Conservation (phyloP, 2,329 filamentous ascomycete species). For the Trematosphaeria pertusa region DNA sequence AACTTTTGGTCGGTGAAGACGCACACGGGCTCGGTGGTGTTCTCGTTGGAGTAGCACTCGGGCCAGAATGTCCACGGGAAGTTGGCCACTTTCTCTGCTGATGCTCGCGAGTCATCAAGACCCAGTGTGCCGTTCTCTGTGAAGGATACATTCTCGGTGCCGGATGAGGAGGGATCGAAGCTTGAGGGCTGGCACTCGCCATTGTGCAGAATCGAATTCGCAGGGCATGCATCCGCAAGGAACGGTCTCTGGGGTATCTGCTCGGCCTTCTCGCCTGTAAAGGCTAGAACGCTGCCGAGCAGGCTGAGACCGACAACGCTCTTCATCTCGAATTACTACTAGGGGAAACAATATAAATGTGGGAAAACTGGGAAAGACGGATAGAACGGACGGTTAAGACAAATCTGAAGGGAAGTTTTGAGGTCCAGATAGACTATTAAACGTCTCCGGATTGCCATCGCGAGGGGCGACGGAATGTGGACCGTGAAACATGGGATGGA, state of each 20-base stretch:
- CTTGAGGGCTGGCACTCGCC: slow-evolving; percentile 30
- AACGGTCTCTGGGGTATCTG: slow-evolving; percentile 28
- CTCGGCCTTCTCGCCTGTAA: slow-evolving; percentile 28
- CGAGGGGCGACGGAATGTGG: slow-evolving; percentile 9
- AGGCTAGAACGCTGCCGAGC: slow-evolving; percentile 29
- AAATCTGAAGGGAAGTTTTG: neutral
- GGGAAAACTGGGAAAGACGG: neutral
- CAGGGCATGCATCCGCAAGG: slow-evolving; percentile 32
- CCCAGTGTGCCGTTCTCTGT: slow-evolving; percentile 28
- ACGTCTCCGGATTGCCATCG: neutral
- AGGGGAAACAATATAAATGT: neutral
- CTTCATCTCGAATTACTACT: slow-evolving; percentile 25
- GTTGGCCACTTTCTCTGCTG: slow-evolving; percentile 24
- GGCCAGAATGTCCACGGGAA: slow-evolving; percentile 45
- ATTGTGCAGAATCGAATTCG: slow-evolving; percentile 28
- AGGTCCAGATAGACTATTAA: neutral
- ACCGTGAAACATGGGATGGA: slow-evolving; percentile 13
- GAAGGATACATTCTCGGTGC: slow-evolving; percentile 17
- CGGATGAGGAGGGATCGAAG: slow-evolving; percentile 12
- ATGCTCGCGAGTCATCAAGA: slow-evolving; percentile 29
- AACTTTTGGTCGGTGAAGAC: slow-evolving; percentile 40
- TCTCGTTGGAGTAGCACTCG: slow-evolving; percentile 37
- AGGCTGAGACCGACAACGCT: slow-evolving; percentile 25
- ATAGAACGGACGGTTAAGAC: neutral
- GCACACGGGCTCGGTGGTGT: slow-evolving; percentile 35